phyloP scores from a whole-genome alignment of 768 basidiomycete species.

The Kwoniella heveanensis region DNA sequence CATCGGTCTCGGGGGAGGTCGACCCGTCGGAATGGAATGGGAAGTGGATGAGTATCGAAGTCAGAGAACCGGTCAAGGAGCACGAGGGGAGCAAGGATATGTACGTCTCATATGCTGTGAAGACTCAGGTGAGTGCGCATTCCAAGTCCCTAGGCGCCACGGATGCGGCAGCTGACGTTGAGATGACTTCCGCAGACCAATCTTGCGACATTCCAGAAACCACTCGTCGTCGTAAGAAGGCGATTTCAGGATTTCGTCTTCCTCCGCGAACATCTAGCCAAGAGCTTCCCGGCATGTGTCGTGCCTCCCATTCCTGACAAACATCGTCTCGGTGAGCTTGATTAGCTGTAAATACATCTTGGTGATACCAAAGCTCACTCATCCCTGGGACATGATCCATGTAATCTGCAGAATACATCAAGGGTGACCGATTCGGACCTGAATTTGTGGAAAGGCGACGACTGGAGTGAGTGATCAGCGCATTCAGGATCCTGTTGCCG shows the following conservation, averaged over 20 bases:
- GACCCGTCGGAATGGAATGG: slow-evolving; percentile 46
- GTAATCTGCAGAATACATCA: slow-evolving; percentile 77
- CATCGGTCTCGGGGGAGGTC: slow-evolving; percentile 11
- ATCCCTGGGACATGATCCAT: neutral
- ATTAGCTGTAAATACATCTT: no score
- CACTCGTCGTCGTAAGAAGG: slow-evolving; percentile 63
- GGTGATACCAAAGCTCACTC: no score
- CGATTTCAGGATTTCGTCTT: slow-evolving; percentile 98
- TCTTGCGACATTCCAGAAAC: slow-evolving; percentile 76
- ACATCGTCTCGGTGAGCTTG: slow-evolving; percentile 79
- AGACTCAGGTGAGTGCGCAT: slow-evolving; percentile 72
- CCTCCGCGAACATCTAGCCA: slow-evolving; percentile 78
- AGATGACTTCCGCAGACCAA: no score
- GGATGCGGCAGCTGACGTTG: no score
- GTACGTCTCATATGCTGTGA: slow-evolving; percentile 90
- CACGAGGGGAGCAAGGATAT: slow-evolving; percentile 95
- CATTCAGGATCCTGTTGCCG: no score
- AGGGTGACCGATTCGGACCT: slow-evolving; percentile 93
- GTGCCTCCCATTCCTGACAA: slow-evolving; percentile 96
- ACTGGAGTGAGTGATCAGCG: slow-evolving; percentile 67
- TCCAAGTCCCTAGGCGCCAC: no score
- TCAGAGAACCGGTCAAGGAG: slow-evolving; percentile 93
- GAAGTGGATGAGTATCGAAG: slow-evolving; percentile 57
- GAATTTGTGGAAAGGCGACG: slow-evolving; percentile 95
- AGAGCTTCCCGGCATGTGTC: slow-evolving; percentile 96